phyloP scores from a whole-genome alignment of 2,329 filamentous ascomycete genomes.

The Fusarium domesticum region DNA sequence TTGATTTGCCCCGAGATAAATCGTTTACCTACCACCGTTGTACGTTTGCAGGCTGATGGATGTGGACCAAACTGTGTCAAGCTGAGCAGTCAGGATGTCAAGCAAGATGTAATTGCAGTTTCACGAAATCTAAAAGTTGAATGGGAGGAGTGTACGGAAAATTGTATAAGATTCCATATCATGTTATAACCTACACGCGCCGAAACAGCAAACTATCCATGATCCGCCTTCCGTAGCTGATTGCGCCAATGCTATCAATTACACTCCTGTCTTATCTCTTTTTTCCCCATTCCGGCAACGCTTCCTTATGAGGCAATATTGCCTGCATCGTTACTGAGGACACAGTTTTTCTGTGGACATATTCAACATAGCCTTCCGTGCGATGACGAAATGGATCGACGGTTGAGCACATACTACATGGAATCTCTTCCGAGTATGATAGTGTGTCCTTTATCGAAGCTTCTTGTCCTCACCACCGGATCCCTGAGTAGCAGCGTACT shows the following conservation, averaged over 20 bases:
- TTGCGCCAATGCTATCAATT: slow-evolving; percentile 13
- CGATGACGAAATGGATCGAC: too few species aligned
- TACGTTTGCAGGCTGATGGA: too few species aligned
- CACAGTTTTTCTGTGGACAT: too few species aligned
- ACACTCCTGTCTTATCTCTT: not conserved
- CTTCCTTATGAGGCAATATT: too few species aligned
- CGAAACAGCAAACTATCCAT: slow-evolving; percentile 9
- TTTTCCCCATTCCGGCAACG: not conserved
- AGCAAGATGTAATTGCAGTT: too few species aligned
- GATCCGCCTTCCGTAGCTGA: not conserved
- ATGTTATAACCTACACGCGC: slow-evolving; percentile 10
- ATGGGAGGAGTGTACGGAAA: slow-evolving; percentile 5
- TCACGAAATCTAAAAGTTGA: too few species aligned
- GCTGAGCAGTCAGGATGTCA: too few species aligned
- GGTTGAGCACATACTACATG: not conserved
- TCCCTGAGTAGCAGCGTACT: slow-evolving; percentile 61
- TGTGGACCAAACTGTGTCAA: too few species aligned
- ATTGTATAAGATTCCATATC: slow-evolving; percentile 19
- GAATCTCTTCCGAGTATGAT: not conserved
- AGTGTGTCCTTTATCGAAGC: slow-evolving; percentile 42
- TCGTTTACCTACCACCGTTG: too few species aligned
- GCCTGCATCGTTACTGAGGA: too few species aligned
- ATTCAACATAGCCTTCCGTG: too few species aligned
- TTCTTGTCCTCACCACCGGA: slow-evolving; percentile 54
- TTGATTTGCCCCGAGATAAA: too few species aligned